phyloP scores from a whole-genome alignment of 2,329 filamentous ascomycete species.

The Talaromyces sp. region DNA sequence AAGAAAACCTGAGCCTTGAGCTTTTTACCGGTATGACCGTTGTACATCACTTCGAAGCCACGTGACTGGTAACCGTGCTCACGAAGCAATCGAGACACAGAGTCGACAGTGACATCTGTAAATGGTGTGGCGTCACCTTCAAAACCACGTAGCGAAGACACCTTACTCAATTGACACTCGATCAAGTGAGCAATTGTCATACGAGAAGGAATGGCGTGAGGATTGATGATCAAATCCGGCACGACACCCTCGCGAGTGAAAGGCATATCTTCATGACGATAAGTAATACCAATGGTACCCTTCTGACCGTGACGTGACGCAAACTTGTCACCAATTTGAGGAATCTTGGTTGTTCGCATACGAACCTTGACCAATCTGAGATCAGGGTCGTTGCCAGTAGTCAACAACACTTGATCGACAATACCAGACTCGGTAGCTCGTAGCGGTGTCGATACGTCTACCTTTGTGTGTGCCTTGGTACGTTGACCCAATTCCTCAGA shows the following conservation, averaged over 20 bases:
- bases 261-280: constrained; percentile 97
- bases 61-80: constrained; percentile 94
- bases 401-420: constrained; percentile 87
- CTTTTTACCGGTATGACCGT: constrained; percentile 94
- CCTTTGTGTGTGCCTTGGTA: constrained; percentile 84
- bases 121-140: constrained; percentile 98
- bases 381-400: constrained; percentile 82
- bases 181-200: constrained; percentile 99
- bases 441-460: constrained; percentile 91
- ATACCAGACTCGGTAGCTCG: constrained; percentile 96
- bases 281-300: constrained; percentile 98
- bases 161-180: constrained; percentile 95
- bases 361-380: constrained; percentile 96
- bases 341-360: constrained; percentile 94
- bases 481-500: constrained; percentile 90
- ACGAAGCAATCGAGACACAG: constrained; percentile 79
- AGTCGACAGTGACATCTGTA: constrained; percentile 94
- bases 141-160: constrained; percentile 85
- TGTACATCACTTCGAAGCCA: constrained; percentile 98
- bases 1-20: constrained; percentile 93
- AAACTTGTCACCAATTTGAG: constrained; percentile 98
- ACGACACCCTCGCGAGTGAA: constrained; percentile 89
- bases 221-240: constrained; percentile 97
- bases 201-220: constrained; percentile 97
- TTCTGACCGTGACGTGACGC: constrained; percentile 99